These are phyloP conservation scores for Arthrobotrys megalospora DNA, from an alignment of 2,329 filamentous ascomycete genomes.

Conservation along the genomic window DNA sequence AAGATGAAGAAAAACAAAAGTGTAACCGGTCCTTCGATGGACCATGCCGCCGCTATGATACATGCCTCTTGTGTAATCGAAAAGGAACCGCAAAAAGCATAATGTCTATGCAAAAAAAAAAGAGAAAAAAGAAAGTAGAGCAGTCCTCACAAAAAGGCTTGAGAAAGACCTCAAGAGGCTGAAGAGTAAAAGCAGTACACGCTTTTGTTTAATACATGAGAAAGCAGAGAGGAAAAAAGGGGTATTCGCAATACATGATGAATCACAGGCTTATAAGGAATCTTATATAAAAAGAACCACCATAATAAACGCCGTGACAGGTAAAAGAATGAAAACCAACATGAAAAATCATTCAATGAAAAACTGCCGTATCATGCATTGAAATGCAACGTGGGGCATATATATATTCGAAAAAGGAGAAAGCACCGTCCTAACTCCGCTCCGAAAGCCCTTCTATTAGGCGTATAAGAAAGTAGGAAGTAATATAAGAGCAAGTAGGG, in stretches of 20 bases:
- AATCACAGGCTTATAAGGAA: constrained; percentile 17
- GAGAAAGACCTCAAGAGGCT: background rate
- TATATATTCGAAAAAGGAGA: background rate
- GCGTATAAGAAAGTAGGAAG: background rate
- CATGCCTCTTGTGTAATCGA: constrained; percentile 4
- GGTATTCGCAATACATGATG: constrained; percentile 20
- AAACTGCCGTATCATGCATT: background rate
- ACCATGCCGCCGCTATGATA: background rate
- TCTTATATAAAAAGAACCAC: constrained; percentile 7
- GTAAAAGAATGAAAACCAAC: background rate
- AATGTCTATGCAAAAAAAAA: background rate
- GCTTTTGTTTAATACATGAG: constrained; percentile 32
- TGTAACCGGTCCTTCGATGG: background rate
- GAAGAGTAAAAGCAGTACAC: constrained; percentile 5
- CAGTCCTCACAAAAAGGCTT: background rate
- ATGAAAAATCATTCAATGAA: background rate
- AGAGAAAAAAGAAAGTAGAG: constrained; percentile 21
- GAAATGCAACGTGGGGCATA: constrained; percentile 5
- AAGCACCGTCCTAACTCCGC: background rate
- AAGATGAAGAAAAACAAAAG: background rate
- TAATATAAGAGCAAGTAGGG: background rate
- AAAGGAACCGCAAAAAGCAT: background rate
- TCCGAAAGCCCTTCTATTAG: constrained; percentile 17
- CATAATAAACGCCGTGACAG: constrained; percentile 14
- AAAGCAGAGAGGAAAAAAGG: background rate